Base-by-base conservation (phyloP, 441 rosid genomes). In the Pelargonium australe region DNA sequence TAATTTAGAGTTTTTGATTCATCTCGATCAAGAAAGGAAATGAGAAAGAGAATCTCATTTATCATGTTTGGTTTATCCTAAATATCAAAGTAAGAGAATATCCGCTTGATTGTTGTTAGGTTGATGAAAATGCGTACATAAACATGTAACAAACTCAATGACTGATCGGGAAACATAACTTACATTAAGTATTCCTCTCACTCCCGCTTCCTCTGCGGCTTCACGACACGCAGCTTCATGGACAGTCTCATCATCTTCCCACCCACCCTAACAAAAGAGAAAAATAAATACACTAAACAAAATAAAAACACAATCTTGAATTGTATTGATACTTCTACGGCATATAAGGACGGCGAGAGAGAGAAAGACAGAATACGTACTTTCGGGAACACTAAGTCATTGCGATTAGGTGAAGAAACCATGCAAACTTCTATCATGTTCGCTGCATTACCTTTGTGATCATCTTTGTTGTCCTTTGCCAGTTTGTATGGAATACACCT, bases 131-230 rank as follows among this genome's bases (percentile, higher is more conserved):
- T 44, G 12, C 11, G 12, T 11, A 44, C 12, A 7, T 44, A 44
- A 44, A 44, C 49, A 44, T 47, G 14, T 11, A n/a, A 47, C 16
- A 53, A 53, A 53, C 16, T 53, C 60, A 53, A 53, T n/a, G 16
- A 53, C 20, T 19, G 16, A 14, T 5, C 16, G 7, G 60, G 60
- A n/a, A 49, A 16, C 16, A 12, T 53, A 16, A 53, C 60, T 28
- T 81, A 88, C 98, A 76, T 81, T 82, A 17, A 92, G 85, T 53
- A 73, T 76, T 80, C 98, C 98, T 81, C 76, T 86, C 11, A 92
- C 90, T 79, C 98, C 98, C 0, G 98, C 95, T 74, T 92, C 98
- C 83, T 92, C 98, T 58, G 84, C 73, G 20, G 98, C 91, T 84
- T 90, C 98, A 19, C 98, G 93, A 73, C 93, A 77, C 11, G 98